phyloP scores from a whole-genome alignment of 495 filamentous ascomycete species.

The Clohesyomyces aquaticus region DNA sequence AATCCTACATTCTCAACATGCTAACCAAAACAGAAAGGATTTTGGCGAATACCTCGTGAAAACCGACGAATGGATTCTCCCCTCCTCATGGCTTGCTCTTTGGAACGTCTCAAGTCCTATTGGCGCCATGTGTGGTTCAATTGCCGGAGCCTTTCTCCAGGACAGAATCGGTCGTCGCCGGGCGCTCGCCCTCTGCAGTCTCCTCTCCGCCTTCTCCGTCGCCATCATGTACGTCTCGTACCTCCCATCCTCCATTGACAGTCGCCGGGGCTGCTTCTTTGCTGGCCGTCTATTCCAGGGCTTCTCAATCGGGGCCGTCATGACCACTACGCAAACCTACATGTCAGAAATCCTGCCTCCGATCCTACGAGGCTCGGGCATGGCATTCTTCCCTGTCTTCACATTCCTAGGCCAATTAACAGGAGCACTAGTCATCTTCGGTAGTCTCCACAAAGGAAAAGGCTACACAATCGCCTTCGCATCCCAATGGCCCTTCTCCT shows the following conservation, averaged over 20 bases:
- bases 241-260: constrained; percentile 20
- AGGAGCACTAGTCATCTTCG: constrained; percentile 51
- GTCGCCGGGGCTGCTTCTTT: constrained; percentile 28
- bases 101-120: constrained; percentile 52
- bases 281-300: constrained; percentile 47
- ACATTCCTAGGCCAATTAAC: constrained; percentile 53
- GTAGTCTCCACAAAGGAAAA: constrained; percentile 29
- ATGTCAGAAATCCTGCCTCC: constrained; percentile 53
- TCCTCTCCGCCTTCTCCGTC: constrained; percentile 50
- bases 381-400: constrained; percentile 54
- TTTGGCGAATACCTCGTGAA: constrained; percentile 45
- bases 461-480: constrained; percentile 37
- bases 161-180: constrained; percentile 51
- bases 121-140: constrained; percentile 51
- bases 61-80: constrained; percentile 52
- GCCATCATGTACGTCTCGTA: constrained; percentile 41
- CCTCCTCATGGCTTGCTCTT: constrained; percentile 53
- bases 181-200: constrained; percentile 45
- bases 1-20: neutral
- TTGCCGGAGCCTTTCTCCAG: constrained; percentile 49
- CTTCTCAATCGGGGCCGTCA: constrained; percentile 49
- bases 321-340: constrained; percentile 53
- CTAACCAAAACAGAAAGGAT: constrained; percentile 41
- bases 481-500: constrained; percentile 38
- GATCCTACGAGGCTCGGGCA: constrained; percentile 50